Conservation (phyloP, 345 rosid genomes). For the Conringia planisiliqua region DNA sequence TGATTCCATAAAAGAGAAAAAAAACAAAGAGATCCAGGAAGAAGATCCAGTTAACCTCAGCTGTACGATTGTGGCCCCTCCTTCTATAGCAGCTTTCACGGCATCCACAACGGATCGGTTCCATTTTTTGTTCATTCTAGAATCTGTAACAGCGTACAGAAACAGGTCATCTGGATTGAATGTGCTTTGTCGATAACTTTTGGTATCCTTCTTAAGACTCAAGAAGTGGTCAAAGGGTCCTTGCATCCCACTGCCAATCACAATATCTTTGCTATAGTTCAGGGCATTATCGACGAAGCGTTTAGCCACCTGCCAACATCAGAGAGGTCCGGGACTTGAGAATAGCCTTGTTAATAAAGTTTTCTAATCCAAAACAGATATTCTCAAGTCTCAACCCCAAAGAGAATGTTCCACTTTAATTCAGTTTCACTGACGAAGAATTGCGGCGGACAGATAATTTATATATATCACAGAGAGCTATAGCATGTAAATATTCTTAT, state of each 20-base stretch:
- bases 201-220: constrained; percentile 46
- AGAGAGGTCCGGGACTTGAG: neutral
- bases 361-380: neutral
- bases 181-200: constrained; percentile 24
- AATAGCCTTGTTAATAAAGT: constrained; percentile 1
- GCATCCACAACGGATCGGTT: constrained; percentile 59
- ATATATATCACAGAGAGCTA: neutral
- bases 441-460: neutral
- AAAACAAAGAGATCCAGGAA: neutral
- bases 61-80: constrained; percentile 91
- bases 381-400: neutral
- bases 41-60: constrained; percentile 48
- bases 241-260: constrained; percentile 79
- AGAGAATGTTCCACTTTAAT: neutral
- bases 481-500: neutral
- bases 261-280: constrained; percentile 75
- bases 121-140: constrained; percentile 81
- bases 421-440: neutral
- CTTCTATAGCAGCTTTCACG: constrained; percentile 71
- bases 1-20: neutral
- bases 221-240: constrained; percentile 92
- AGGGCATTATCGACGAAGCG: constrained; percentile 55
- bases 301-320: constrained; percentile 68
- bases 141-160: constrained; percentile 87
- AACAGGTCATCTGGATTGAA: constrained; percentile 69